phyloP scores from a whole-genome alignment of 306 rosid genomes.

The Psophocarpus tetragonolobus region DNA sequence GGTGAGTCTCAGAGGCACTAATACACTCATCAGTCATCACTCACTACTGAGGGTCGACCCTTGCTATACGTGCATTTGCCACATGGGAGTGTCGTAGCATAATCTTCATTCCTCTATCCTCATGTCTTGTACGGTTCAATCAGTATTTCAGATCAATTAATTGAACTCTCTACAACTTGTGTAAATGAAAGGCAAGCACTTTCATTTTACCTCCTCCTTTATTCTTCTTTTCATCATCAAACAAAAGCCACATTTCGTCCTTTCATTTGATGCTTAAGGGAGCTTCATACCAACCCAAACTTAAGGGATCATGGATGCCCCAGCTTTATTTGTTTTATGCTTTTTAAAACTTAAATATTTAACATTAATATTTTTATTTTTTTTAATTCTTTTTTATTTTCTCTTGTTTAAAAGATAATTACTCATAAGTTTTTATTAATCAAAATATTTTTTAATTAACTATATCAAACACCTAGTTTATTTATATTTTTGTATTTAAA shows the following conservation, averaged over 20 bases:
- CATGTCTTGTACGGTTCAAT: not conserved
- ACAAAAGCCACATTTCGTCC: not conserved
- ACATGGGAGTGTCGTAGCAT: constrained; percentile 35
- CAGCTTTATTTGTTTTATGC: too few species aligned
- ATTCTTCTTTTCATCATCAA: not conserved
- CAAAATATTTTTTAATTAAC: too few species aligned
- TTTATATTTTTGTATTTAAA: too few species aligned
- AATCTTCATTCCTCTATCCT: constrained; percentile 21
- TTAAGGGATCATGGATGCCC: too few species aligned
- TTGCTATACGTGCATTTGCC: constrained; percentile 40
- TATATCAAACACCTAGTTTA: too few species aligned
- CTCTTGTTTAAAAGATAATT: too few species aligned
- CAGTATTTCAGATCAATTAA: not conserved
- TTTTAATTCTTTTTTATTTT: too few species aligned
- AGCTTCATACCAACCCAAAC: not conserved
- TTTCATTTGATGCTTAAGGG: not conserved
- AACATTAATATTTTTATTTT: too few species aligned
- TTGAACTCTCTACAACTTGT: not conserved
- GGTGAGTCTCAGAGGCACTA: constrained; percentile 3
- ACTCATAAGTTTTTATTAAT: too few species aligned
- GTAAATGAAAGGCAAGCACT: not conserved
- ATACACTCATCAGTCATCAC: constrained; percentile 36
- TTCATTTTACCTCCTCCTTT: not conserved
- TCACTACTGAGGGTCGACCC: constrained; percentile 59
- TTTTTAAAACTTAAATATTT: too few species aligned